Base-by-base conservation (phyloP, 768 basidiomycete genomes). In the Gautieria morchelliformis region DNA sequence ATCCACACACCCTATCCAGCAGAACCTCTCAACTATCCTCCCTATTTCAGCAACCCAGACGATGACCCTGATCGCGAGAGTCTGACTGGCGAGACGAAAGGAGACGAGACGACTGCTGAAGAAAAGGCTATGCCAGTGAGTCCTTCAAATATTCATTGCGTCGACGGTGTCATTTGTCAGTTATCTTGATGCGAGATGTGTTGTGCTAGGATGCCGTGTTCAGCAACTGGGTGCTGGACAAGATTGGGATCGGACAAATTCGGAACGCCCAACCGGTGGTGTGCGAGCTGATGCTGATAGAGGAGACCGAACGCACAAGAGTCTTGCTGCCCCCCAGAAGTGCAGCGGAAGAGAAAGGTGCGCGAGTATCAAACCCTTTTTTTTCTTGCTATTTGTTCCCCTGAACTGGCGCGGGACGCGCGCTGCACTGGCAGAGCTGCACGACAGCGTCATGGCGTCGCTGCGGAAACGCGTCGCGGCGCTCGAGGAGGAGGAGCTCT, bases 401-500 rank as follows among this genome's bases (percentile, higher is more conserved):
- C 5, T 27, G 5, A 27, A 27, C 27, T 27, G 27, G 27, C 27
- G 27, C 5, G 46, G 11, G 4, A 32, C 6, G 14, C n/a, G n/a
- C n/a, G n/a, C n/a, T n/a, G 4, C 15, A 20, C 33, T 14, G n/a
- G n/a, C 30, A 59, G 58, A 33, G 32, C 32, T 59, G 22, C 46
- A 53, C 37, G 52, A 54, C 35, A 19, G 30, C n/a, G 58, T 54
- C 39, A 59, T 59, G 58, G 46, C 58, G 17, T 53, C 41, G 10
- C 33, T 59, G 2, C 52, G 58, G 27, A 53, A 54, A 45, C 52
- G 30, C 22, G 58, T 59, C 39, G 52, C 52, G 4, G 52, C 50
- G 44, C 58, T 59, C 19, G 58, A 59, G 37, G 58, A 59, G 15
- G 58, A 59, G n/a, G 58, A 59, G 27, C 39, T 53, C 14, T 59